Conservation (phyloP, 306 rosid genomes). For the Citrullus colocynthis region DNA sequence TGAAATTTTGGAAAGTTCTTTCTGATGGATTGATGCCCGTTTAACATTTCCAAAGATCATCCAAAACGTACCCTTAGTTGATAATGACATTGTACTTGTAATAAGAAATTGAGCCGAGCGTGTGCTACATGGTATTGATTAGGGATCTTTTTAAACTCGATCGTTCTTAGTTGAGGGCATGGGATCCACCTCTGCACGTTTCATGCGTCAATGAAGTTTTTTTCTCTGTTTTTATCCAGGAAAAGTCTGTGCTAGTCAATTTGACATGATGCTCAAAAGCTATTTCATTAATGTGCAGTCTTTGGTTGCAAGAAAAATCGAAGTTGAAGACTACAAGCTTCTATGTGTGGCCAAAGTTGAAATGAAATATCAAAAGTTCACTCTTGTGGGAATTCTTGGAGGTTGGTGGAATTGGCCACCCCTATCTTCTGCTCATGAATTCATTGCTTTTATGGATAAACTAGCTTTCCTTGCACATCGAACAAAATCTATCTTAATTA, state of each 20-base stretch:
- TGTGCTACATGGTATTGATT: too few relatives aligned
- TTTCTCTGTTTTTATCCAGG: too few relatives aligned
- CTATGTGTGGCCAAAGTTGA: constrained; percentile 52
- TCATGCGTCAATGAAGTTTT: too few relatives aligned
- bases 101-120: too few relatives aligned
- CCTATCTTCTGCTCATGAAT: constrained; percentile 11
- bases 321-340: constrained; percentile 62
- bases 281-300: constrained; percentile 24
- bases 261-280: neutral
- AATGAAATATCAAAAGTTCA: constrained; percentile 33
- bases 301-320: constrained; percentile 56
- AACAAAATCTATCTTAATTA: neutral
- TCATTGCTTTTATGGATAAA: constrained; percentile 18
- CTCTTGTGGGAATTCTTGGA: constrained; percentile 65
- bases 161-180: neutral
- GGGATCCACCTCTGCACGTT: too few relatives aligned
- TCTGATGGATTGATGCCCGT: too few relatives aligned
- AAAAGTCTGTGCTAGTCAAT: too few relatives aligned
- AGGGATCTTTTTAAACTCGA: too few relatives aligned
- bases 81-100: too few relatives aligned
- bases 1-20: too few relatives aligned
- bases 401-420: constrained; percentile 61
- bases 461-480: constrained; percentile 5
- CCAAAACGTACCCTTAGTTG: too few relatives aligned
- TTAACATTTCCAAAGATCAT: too few relatives aligned